Evolutionary conservation across 106 monocot species (phyloP), one percentile per base, ranked within the genome.

Genomic region (Dendrobium nobile): DNA sequence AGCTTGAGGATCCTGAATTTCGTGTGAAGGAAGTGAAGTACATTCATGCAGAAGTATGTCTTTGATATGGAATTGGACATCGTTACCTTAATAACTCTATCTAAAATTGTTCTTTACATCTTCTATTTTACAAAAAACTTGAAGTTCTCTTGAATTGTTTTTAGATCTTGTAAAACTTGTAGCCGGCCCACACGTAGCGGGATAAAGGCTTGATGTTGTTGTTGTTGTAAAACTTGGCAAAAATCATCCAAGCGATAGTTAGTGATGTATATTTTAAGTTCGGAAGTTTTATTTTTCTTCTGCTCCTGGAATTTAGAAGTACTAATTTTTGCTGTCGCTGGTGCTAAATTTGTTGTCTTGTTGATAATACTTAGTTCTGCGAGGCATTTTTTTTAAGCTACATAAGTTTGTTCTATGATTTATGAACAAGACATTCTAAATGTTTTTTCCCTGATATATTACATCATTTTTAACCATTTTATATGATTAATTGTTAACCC

Each of bases 11-110:
- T 85, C 90, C 92, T 75, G 94, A 95, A 87, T 95, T 95, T 83
- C 86, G 56, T 80, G 92, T 95, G 16, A 95, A 90, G 84, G 94
- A 95, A 85, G 94, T 95, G 80, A 92, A 92, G 58, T 92, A 87
- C 80, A 92, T 92, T 80, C 96, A 96, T 73, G 96, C 96, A 74
- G 96, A 96, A 83, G 95, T 93, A 93, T 18, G 70, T 24, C 18
- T 11, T 80, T 15, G 51, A 51, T 48, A 15, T 72, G 37, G 16
- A 40, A 40, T 40, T 72, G n/a, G 72, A 40, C 33, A 72, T 37
- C 37, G 41, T 10, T 40, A 18, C 72, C 33, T 72, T 16, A 64
- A 22, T 64, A 64, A n/a, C n/a, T 24, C 8, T 64, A 65, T 26
- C n/a, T 65, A 26, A 65, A 65, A 65, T 65, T 22, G 24, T 65